A percentile compares a stretch with the other conserved stretches of the same genome.
phyloP scores from a whole-genome alignment of 2,329 filamentous ascomycete genomes.

The Trichoderma sp. region DNA sequence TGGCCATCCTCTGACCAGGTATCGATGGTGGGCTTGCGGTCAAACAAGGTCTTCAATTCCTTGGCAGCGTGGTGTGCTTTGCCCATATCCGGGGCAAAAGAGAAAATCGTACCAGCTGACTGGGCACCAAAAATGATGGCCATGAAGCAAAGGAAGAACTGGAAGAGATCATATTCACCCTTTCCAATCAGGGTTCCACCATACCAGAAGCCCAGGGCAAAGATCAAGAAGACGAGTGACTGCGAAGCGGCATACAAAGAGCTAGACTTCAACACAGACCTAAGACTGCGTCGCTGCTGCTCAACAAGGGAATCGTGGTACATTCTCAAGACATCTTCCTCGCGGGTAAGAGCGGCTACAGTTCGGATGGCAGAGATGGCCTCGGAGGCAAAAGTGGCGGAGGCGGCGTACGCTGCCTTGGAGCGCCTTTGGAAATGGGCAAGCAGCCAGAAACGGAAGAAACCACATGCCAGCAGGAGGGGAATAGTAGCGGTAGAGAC shows the following conservation, averaged over 20 bases:
- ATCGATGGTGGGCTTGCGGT: conserved; percentile 80
- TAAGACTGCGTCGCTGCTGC: conserved; percentile 70
- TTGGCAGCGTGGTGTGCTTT: conserved; percentile 86
- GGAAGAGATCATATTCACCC: conserved; percentile 74
- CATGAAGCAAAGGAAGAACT: conserved; percentile 92
- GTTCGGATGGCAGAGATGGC: conserved; percentile 93
- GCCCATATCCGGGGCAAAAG: conserved; percentile 88
- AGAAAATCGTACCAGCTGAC: conserved; percentile 87
- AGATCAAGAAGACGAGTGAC: conserved; percentile 79
- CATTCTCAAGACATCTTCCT: conserved; percentile 73
- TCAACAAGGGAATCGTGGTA: conserved; percentile 70
- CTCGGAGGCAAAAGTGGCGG: conserved; percentile 88
- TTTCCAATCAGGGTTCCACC: conserved; percentile 76
- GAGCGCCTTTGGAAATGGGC: conserved; percentile 78
- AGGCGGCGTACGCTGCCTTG: conserved; percentile 77
- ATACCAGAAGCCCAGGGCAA: conserved; percentile 92
- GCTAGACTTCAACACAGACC: conserved; percentile 77
- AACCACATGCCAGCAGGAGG: conserved; percentile 76
- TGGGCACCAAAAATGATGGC: conserved; percentile 90
- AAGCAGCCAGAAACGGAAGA: conserved; percentile 84
- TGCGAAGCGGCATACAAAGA: conserved; percentile 82
- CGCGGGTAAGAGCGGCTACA: conserved; percentile 86
- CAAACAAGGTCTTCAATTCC: conserved; percentile 81
- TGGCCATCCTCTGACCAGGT: conserved; percentile 77
- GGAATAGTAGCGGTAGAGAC: conserved; percentile 82